Conservation (phyloP, 441 rosid species). For the Populus hybrid region DNA sequence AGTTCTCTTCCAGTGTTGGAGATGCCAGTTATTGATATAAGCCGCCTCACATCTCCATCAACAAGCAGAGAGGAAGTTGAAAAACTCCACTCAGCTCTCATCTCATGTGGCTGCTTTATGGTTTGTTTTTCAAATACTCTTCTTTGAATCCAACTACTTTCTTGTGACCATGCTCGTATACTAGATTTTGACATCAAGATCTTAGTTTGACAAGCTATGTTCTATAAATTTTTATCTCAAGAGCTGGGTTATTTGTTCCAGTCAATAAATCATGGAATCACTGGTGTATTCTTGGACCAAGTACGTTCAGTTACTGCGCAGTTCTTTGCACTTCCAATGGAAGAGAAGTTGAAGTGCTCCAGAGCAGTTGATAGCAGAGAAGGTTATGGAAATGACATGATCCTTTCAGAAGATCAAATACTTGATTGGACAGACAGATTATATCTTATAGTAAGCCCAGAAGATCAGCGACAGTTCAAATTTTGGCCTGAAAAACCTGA, state of each 20-base stretch:
- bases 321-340: constrained; percentile 4
- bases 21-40: neutral
- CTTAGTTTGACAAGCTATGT: neutral
- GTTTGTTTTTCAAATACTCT: constrained; percentile 10
- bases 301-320: constrained; percentile 29
- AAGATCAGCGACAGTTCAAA: constrained; percentile 30
- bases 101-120: constrained; percentile 54
- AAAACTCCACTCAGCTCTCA: constrained; percentile 44
- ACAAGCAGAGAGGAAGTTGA: constrained; percentile 26
- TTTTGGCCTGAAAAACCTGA: constrained; percentile 44
- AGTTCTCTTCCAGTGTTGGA: neutral
- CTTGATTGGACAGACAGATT: constrained; percentile 57
- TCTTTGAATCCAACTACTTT: neutral
- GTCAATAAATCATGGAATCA: constrained; percentile 52
- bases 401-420: constrained; percentile 28
- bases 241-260: neutral
- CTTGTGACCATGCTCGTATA: neutral
- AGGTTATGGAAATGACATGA: constrained; percentile 63
- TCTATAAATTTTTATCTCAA: neutral
- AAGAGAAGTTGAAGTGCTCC: neutral
- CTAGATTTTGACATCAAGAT: neutral
- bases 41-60: neutral
- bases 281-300: constrained; percentile 34
- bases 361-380: constrained; percentile 27
- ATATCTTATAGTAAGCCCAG: constrained; percentile 36